Percentiles rank a stretch among this genome's conserved stretches.
These are phyloP conservation scores for Alternaria tenuissima DNA, from an alignment of 2,329 filamentous ascomycete genomes.

Conservation along the genomic window DNA sequence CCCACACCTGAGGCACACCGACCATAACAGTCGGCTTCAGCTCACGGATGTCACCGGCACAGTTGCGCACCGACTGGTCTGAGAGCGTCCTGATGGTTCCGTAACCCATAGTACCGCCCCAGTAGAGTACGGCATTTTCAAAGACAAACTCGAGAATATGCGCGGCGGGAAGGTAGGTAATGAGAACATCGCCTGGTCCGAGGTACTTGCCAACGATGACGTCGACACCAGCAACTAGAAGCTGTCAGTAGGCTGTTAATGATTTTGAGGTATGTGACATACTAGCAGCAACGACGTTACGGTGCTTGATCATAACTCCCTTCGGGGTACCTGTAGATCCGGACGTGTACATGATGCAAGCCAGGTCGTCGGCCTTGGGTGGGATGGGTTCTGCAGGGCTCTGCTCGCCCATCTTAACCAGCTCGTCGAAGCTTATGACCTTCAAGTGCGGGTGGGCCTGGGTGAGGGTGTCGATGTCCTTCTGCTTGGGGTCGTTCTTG, in stretches of 20 bases:
- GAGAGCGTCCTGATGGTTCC: slow-evolving; percentile 89
- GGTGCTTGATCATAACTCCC: slow-evolving; percentile 84
- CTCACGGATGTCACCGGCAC: slow-evolving; percentile 91
- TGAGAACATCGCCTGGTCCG: slow-evolving; percentile 76
- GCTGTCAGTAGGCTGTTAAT: slow-evolving; percentile 19
- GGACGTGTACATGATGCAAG: slow-evolving; percentile 84
- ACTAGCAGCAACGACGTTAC: slow-evolving; percentile 80
- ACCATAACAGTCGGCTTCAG: slow-evolving; percentile 89
- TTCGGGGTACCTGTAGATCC: slow-evolving; percentile 90
- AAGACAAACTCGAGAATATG: slow-evolving; percentile 98
- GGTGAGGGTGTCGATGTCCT: slow-evolving; percentile 63
- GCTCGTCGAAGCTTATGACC: slow-evolving; percentile 64
- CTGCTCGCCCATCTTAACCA: slow-evolving; percentile 65
- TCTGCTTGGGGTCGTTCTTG: slow-evolving; percentile 60
- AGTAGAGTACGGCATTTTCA: slow-evolving; percentile 87
- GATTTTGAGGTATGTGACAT: slow-evolving; percentile 49
- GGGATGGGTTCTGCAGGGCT: slow-evolving; percentile 75
- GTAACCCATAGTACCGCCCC: slow-evolving; percentile 92
- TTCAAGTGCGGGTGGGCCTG: slow-evolving; percentile 61
- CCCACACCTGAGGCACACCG: slow-evolving; percentile 96
- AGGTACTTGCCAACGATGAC: slow-evolving; percentile 80
- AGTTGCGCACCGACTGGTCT: slow-evolving; percentile 86
- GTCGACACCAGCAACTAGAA: slow-evolving; percentile 76
- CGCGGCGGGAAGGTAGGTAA: slow-evolving; percentile 92
- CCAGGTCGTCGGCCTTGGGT: slow-evolving; percentile 77